Evolutionary conservation across 371 early-diverging fungal genomes (phyloP).

Genomic region (Umbelopsis sp.): DNA sequence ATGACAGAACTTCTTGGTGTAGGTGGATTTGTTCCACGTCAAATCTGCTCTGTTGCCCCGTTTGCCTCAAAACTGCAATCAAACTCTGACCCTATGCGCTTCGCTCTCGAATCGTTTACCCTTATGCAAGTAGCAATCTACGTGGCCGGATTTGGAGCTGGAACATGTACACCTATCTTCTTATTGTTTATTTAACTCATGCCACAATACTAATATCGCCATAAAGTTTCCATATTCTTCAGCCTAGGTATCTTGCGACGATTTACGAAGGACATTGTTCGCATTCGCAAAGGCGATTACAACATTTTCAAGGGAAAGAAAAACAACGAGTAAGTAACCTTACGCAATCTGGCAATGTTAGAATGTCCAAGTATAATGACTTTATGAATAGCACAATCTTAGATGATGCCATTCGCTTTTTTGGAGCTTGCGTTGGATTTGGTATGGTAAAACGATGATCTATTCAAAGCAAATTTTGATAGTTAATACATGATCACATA

Average conservation of each 20-base stretch:
- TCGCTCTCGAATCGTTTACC: slow-evolving; percentile 39
- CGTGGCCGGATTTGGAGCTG: slow-evolving; percentile 43
- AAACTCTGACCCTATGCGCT: slow-evolving; percentile 37
- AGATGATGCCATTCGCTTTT: slow-evolving; percentile 53
- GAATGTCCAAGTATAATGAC: not conserved
- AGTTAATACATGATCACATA: too few relatives aligned
- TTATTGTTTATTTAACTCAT: too few relatives aligned
- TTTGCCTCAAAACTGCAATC: slow-evolving; percentile 42
- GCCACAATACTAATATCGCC: too few relatives aligned
- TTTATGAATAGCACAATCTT: slow-evolving; percentile 39
- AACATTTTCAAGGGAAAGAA: slow-evolving; percentile 51
- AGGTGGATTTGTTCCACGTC: slow-evolving; percentile 43
- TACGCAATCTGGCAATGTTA: not conserved
- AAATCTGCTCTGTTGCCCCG: slow-evolving; percentile 47
- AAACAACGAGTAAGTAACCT: slow-evolving; percentile 36
- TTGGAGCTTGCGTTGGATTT: slow-evolving; percentile 53
- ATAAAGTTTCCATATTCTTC: slow-evolving; percentile 43
- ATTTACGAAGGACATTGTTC: slow-evolving; percentile 47
- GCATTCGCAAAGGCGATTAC: slow-evolving; percentile 47
- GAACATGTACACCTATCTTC: slow-evolving; percentile 31
- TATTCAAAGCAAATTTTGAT: too few relatives aligned
- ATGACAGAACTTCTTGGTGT: slow-evolving; percentile 46
- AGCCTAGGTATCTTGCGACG: slow-evolving; percentile 47
- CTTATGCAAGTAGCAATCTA: slow-evolving; percentile 42
- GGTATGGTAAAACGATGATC: slow-evolving; percentile 25